phyloP scores from a whole-genome alignment of 306 rosid genomes.

The Quercus berberidifolia region DNA sequence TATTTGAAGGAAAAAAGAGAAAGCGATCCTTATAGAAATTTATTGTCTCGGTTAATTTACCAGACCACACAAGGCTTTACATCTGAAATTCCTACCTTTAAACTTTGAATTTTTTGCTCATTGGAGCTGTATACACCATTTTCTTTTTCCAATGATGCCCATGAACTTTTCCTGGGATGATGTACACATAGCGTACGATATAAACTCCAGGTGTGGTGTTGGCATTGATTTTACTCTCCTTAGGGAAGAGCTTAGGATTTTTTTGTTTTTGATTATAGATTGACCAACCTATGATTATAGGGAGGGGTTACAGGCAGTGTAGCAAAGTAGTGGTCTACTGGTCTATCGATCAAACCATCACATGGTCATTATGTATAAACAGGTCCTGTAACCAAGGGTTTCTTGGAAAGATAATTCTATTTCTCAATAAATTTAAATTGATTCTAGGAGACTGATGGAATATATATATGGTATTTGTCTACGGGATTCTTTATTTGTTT shows the following conservation, averaged over 20 bases:
- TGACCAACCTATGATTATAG: neutral
- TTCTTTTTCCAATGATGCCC: neutral
- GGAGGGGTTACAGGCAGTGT: neutral
- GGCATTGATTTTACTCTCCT: neutral
- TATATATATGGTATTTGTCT: neutral
- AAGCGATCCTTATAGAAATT: slow-evolving; percentile 67
- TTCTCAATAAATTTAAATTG: no score
- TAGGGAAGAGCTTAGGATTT: neutral
- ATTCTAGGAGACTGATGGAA: no score
- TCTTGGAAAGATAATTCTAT: no score
- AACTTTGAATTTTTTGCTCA: slow-evolving; percentile 38
- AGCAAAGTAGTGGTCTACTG: neutral
- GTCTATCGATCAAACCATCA: neutral
- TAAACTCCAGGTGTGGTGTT: no score
- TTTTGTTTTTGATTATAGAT: neutral
- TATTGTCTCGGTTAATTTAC: slow-evolving; percentile 56
- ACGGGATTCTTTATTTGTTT: neutral
- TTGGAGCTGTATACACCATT: neutral
- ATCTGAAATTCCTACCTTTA: slow-evolving; percentile 76
- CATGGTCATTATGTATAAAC: neutral
- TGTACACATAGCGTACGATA: no score
- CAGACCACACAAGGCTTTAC: slow-evolving; percentile 52
- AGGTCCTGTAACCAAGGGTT: no score
- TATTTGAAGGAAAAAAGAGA: slow-evolving; percentile 72
- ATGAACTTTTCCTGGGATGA: neutral